Base-by-base conservation (phyloP, 2,329 filamentous ascomycete species). In the Colletotrichum lentis region DNA sequence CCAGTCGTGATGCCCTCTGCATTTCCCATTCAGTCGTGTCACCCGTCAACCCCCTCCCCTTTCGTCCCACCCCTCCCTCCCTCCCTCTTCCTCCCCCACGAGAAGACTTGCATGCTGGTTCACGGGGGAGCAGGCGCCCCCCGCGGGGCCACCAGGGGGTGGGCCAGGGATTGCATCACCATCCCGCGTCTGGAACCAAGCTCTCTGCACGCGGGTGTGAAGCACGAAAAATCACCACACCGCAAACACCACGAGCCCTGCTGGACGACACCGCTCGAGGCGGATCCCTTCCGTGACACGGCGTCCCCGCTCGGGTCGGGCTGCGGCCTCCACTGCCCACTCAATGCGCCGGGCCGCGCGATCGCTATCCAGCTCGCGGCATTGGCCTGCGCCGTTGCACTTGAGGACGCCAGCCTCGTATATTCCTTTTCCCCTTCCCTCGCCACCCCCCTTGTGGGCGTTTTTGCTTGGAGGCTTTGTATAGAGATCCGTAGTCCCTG, bases 311-410 rank as follows among this genome's bases (percentile, higher is more conserved):
- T 55, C 62, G 62, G 55, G 43, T 68, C 55, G 55, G 55, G 22
- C 61, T 65, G 27, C 65, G 55, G 62, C 49, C 43, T 68, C 43
- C 47, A 24, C 55, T 59, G 49, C 35, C 49, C 60, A 43, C 55
- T 27, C 65, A 37, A 68, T 68, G 62, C 43, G 65, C 56, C 62
- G 55, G 49, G 55, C 65, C 65, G 65, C 50, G 55, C 55, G 62
- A 68, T 68, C 55, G 65, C 55, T 60, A 46, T 27, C 50, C 50
- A 52, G 43, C 62, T 31, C 44, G 50, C 44, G 43, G 37, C 44
- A 65, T 60, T 68, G 43, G 65, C 35, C 37, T 22, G 50, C 43
- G 37, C 27, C 62, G 62, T 65, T 39, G 44, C 56, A 56, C 62
- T 18, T 37, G 20, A 27, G 22, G 43, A 43, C 16, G 61, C 24